Percentiles rank a stretch among this genome's conserved stretches.
Evolutionary conservation across 192 early-diverging fungal species (phyloP).

Genomic region (Lobulomyces angularis): DNA sequence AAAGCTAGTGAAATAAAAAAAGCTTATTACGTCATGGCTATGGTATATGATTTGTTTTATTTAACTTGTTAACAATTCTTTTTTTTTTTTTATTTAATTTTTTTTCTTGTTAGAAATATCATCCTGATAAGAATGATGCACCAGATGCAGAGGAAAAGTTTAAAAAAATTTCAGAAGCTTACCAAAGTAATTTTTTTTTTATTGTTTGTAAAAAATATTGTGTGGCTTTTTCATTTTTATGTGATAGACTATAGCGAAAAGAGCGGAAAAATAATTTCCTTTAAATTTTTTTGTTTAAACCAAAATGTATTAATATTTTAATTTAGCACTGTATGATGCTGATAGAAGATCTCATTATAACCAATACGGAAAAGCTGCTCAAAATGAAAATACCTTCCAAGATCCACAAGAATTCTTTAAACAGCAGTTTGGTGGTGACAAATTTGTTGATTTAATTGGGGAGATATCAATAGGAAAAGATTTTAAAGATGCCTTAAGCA

Average conservation of each 20-base stretch:
- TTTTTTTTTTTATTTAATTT: not conserved
- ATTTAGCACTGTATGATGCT: conserved; percentile 73
- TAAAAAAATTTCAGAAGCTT: conserved; percentile 92
- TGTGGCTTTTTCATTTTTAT: not conserved
- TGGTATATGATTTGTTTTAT: conserved; percentile 16
- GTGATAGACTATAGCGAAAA: not conserved
- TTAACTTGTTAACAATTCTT: not conserved
- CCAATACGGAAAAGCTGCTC: conserved; percentile 60
- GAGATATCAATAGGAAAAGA: conserved; percentile 93
- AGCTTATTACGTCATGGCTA: conserved; percentile 71
- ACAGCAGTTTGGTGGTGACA: conserved; percentile 93
- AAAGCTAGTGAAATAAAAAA: conserved; percentile 83
- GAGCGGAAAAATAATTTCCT: not conserved
- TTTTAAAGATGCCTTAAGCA: conserved; percentile 69
- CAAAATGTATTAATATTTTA: conserved; percentile 1
- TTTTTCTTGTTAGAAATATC: no score
- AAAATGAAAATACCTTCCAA: conserved; percentile 43
- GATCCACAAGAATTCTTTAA: conserved; percentile 93
- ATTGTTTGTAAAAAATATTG: not conserved
- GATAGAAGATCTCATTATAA: conserved; percentile 80
- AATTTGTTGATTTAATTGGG: conserved; percentile 94
- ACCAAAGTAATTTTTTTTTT: conserved; percentile 44
- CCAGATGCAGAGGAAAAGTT: conserved; percentile 71
- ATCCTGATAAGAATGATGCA: conserved; percentile 85
- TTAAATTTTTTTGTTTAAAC: not conserved